Evolutionary conservation across 306 rosid species (phyloP).

Genomic region (Malus sylvestris): DNA sequence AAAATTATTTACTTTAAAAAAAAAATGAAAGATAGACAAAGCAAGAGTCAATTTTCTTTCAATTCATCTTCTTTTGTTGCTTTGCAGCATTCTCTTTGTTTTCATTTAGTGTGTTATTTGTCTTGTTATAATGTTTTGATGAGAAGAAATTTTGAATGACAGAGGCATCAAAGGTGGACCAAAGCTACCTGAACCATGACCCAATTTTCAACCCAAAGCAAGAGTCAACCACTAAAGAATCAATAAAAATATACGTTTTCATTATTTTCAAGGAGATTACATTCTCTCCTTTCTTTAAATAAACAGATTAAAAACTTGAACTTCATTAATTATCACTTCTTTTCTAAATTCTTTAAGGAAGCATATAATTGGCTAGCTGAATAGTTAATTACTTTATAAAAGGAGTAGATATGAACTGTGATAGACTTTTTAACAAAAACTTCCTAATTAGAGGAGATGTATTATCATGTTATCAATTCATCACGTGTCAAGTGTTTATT

Average conservation of each 20-base stretch:
- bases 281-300: constrained; percentile 7
- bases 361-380: background rate
- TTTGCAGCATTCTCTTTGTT: constrained; percentile 16
- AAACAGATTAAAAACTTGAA: constrained; percentile 4
- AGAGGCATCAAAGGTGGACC: constrained; percentile 47
- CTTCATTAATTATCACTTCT: constrained; percentile 2
- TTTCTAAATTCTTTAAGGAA: constrained; percentile 9
- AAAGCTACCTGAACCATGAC: constrained; percentile 38
- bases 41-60: background rate
- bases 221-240: constrained; percentile 69
- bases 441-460: background rate
- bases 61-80: background rate
- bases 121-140: constrained; percentile 41
- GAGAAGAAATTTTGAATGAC: constrained; percentile 11
- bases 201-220: constrained; percentile 39
- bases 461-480: background rate
- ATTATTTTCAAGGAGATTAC: constrained; percentile 3
- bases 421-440: background rate
- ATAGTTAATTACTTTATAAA: background rate
- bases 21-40: background rate
- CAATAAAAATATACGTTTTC: constrained; percentile 6
- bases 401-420: background rate
- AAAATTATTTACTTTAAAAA: no score
- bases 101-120: constrained; percentile 36
- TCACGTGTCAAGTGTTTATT: no score